Base-by-base conservation (phyloP, 129 eudicot species). In the Deinandra increscens region DNA sequence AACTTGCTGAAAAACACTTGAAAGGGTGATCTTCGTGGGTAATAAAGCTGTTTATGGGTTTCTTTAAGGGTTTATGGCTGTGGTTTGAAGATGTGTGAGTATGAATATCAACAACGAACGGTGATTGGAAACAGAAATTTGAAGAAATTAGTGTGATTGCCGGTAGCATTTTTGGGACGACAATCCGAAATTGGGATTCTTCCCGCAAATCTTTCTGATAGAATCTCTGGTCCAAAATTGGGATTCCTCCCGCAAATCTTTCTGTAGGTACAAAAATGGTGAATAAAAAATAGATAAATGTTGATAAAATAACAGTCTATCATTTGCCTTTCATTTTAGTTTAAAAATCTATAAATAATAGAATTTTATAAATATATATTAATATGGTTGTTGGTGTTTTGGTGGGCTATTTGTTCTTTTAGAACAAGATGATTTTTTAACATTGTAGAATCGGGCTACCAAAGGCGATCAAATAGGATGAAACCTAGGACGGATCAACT, bases 131-230 rank as follows among this genome's bases (percentile, higher is more conserved):
- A 72, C 17, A 49, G 53, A 66, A 31, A 19, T 76, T 66, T 1
- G 78, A 68, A 7, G 78, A 20, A 68, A 58, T 17, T 10, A 71
- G 17, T 38, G 81, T 65, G 15, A 38, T 37, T 3, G 78, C 13
- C 14, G 84, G 71, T 45, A 81, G 63, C 84, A 71, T 76, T 31
- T 75, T 75, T 6, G 53, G 20, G 60, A 72, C 5, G 69, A 72
- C 15, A 19, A 22, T 72, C 49, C 50, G 3, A 18, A 60, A 31
- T 22, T 46, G 60, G 51, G 75, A 70, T 70, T 70, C 54, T 23
- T 44, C 54, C 54, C 42, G 36, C 44, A 71, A 43, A 71, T 7
- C 11, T 17, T 44, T 72, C 58, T 9, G 55, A 26, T 41, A 53
- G 67, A 71, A 71, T 41, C 42, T 43, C 67, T 14, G 67, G 11